phyloP scores from a whole-genome alignment of 306 rosid genomes.

The Rosa rugosa region DNA sequence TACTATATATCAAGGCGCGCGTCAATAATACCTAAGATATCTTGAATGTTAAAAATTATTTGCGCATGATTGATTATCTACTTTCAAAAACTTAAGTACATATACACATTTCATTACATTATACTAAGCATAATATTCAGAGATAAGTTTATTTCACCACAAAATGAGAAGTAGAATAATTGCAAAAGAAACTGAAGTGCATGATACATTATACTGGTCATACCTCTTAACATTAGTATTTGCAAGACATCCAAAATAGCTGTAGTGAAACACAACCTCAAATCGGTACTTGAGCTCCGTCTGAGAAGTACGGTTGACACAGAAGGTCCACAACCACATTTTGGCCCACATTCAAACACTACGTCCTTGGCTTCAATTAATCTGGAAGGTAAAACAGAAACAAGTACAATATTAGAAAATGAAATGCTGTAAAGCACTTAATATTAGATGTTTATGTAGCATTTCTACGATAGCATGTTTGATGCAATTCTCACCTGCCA shows the following conservation, averaged over 20 bases:
- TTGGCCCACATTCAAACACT: no score
- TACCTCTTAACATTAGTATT: constrained; percentile 65
- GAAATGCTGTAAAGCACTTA: no score
- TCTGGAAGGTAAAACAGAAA: no score
- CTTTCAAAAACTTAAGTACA: background rate
- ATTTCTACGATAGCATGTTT: no score
- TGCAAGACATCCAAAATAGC: constrained; percentile 64
- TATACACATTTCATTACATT: background rate
- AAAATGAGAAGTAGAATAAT: background rate
- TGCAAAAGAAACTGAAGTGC: background rate
- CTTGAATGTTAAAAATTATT: background rate
- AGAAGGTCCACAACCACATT: no score
- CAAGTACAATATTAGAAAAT: no score
- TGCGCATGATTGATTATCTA: background rate
- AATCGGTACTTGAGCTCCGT: no score
- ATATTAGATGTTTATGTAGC: no score
- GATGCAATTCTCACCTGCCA: no score
- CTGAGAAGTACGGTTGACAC: no score
- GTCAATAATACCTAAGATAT: background rate
- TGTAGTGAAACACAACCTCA: no score
- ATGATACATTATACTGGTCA: constrained; percentile 2
- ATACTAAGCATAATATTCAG: background rate
- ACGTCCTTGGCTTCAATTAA: no score
- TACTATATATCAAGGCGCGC: background rate
- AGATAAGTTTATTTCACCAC: background rate